These are phyloP conservation scores for Setaria viridis DNA, from an alignment of 202 grass and related monocot genomes.

Conservation along the genomic window DNA sequence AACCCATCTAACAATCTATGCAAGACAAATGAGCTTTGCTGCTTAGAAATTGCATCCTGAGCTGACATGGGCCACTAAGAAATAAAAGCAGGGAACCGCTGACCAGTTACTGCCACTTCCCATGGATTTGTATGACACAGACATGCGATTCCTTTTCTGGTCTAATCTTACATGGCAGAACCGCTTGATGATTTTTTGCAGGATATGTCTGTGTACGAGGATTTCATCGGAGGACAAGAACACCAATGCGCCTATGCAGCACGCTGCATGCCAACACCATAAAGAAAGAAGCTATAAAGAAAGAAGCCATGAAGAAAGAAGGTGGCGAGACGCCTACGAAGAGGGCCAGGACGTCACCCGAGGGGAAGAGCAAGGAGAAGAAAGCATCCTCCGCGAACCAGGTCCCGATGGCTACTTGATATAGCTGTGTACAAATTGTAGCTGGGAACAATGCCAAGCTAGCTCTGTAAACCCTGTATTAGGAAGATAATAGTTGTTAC, in stretches of 20 bases:
- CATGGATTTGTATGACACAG: background rate
- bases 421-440: conserved; percentile 37
- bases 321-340: background rate
- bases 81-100: background rate
- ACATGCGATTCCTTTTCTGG: conserved; percentile 7
- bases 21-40: conserved; percentile 7
- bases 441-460: conserved; percentile 2
- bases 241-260: conserved; percentile 17
- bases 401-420: background rate
- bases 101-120: background rate
- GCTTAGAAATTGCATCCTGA: conserved; percentile 14
- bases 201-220: conserved; percentile 57
- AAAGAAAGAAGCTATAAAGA: conserved; percentile 13
- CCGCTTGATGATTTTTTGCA: background rate
- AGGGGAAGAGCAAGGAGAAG: background rate
- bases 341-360: background rate
- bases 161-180: background rate
- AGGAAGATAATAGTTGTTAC: background rate
- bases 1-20: background rate
- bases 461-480: conserved; percentile 26
- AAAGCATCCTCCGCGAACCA: conserved; percentile 8
- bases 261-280: conserved; percentile 37
- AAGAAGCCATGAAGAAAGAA: background rate
- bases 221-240: conserved; percentile 30
- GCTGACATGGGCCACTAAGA: background rate